A percentile compares a stretch with the other conserved stretches of the same genome.
These are phyloP conservation scores for Endocarpon pusillum DNA, from an alignment of 495 filamentous ascomycete species.

Conservation along the genomic window DNA sequence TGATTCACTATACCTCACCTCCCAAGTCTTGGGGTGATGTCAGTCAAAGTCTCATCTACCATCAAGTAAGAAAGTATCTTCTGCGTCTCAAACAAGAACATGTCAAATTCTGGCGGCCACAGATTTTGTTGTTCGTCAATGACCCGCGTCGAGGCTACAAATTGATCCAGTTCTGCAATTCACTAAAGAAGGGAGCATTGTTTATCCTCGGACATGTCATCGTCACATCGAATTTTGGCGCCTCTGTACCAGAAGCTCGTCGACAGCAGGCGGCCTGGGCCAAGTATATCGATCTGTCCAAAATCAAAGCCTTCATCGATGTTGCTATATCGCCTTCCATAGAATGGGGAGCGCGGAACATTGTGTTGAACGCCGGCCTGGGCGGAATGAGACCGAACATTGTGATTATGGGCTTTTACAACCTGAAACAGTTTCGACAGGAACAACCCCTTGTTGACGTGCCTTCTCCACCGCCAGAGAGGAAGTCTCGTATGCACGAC, in stretches of 20 bases:
- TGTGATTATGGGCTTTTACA: constrained; percentile 58
- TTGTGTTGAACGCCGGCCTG: constrained; percentile 64
- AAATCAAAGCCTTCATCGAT: constrained; percentile 79
- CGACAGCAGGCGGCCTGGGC: constrained; percentile 69
- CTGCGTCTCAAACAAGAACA: constrained; percentile 70
- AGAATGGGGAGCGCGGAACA: constrained; percentile 75
- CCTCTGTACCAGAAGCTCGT: constrained; percentile 63
- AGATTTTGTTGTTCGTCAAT: constrained; percentile 71
- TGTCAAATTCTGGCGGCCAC: constrained; percentile 84
- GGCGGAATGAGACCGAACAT: constrained; percentile 91
- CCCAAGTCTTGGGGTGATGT: constrained; percentile 87
- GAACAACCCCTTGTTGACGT: constrained; percentile 33
- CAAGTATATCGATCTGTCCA: constrained; percentile 72
- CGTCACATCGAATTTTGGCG: constrained; percentile 64
- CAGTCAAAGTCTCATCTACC: constrained; percentile 76
- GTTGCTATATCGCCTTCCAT: constrained; percentile 62
- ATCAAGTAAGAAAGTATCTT: constrained; percentile 80
- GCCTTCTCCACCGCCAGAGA: too few species aligned
- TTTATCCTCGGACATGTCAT: constrained; percentile 82
- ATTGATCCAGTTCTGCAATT: constrained; percentile 82
- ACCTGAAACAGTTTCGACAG: constrained; percentile 47
- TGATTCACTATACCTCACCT: constrained; percentile 72
- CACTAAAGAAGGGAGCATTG: constrained; percentile 70
- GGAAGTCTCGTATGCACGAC: too few species aligned
- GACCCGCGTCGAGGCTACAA: constrained; percentile 60